phyloP scores from a whole-genome alignment of 345 rosid species.

The Populus deltoides region DNA sequence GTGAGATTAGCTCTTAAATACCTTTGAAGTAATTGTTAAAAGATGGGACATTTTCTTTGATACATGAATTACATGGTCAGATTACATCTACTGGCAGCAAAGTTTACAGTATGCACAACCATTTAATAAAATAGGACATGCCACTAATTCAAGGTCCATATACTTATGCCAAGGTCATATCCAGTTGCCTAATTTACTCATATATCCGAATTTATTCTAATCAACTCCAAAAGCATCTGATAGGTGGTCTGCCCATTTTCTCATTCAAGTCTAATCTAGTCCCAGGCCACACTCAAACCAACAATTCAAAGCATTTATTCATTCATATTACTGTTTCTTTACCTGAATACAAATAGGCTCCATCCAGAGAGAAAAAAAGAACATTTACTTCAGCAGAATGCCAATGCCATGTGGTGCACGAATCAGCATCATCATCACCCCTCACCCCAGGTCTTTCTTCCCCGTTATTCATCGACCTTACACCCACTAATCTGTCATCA shows the following conservation, averaged over 20 bases:
- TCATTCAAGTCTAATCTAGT: background rate
- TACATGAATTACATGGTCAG: background rate
- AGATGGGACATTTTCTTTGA: background rate
- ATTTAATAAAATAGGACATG: background rate
- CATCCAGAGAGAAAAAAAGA: slow-evolving; percentile 86
- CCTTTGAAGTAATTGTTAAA: background rate
- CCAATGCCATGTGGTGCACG: slow-evolving; percentile 94
- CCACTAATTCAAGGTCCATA: background rate
- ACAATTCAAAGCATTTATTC: background rate
- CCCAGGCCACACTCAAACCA: background rate
- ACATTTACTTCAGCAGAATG: slow-evolving; percentile 68
- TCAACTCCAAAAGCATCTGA: background rate
- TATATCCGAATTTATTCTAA: background rate
- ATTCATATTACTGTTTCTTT: slow-evolving; percentile 1
- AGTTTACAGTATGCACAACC: background rate
- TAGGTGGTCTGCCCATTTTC: slow-evolving; percentile 1
- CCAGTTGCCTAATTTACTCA: background rate
- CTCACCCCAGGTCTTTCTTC: slow-evolving; percentile 92
- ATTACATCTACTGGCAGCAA: background rate
- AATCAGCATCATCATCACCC: slow-evolving; percentile 86
- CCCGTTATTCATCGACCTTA: slow-evolving; percentile 28
- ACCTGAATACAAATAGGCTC: slow-evolving; percentile 89
- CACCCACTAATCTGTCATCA: slow-evolving; percentile 24
- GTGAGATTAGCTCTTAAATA: background rate
- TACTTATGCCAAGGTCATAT: background rate